A percentile compares a stretch with the other conserved stretches of the same genome.
Evolutionary conservation across 1,139 yeast genomes (phyloP).

Genomic region (Hyphopichia buzzinii): DNA sequence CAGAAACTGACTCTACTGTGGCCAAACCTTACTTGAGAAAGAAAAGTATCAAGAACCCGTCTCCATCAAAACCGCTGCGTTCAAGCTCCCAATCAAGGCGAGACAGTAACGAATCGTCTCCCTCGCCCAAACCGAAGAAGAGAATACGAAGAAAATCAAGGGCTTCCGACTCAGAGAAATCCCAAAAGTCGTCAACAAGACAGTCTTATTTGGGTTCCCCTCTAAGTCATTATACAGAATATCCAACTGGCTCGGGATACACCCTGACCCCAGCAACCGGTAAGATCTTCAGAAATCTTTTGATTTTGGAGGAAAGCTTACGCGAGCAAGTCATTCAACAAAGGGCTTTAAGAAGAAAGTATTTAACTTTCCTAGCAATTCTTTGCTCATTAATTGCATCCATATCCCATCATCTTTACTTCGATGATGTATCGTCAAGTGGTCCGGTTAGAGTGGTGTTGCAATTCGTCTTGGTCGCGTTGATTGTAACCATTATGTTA

Average conservation of each 20-base stretch:
- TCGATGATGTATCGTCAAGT: conserved; percentile 18
- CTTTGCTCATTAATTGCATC: conserved; percentile 45
- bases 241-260: conserved; percentile 34
- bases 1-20: conserved; percentile 7
- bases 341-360: conserved; percentile 65
- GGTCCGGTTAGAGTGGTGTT: conserved; percentile 46
- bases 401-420: conserved; percentile 40
- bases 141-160: conserved; percentile 30
- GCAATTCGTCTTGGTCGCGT: conserved; percentile 65
- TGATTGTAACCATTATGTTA: conserved; percentile 65
- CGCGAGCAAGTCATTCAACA: conserved; percentile 79
- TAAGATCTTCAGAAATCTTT: conserved; percentile 71
- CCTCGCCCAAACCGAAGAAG: conserved; percentile 24
- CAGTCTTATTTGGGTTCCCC: neutral
- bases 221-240: conserved; percentile 10
- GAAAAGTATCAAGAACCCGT: neutral
- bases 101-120: conserved; percentile 16
- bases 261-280: conserved; percentile 59
- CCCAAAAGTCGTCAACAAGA: conserved; percentile 21
- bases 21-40: conserved; percentile 1
- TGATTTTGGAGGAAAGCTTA: conserved; percentile 81
- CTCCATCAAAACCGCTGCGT: too few relatives aligned
- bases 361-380: conserved; percentile 64
- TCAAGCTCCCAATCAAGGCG: too few relatives aligned
- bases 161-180: conserved; percentile 21